These are phyloP conservation scores for Thelonectria blattea DNA, from an alignment of 2,329 filamentous ascomycete species.

Conservation along the genomic window DNA sequence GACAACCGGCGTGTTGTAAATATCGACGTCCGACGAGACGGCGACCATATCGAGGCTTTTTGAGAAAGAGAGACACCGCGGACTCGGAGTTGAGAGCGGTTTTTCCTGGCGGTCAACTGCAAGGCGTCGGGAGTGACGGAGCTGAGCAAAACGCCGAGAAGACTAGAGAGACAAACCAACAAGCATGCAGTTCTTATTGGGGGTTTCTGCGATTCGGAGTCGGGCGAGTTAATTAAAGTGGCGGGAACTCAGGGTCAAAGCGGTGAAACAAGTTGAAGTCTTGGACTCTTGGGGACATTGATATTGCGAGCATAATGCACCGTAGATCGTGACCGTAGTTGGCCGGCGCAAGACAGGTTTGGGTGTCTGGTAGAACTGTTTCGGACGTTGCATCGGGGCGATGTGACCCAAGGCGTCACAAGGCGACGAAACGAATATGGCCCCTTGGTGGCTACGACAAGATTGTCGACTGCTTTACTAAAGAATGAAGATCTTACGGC, in stretches of 20 bases:
- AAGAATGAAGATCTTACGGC: too few species aligned
- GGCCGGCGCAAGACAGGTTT: not conserved
- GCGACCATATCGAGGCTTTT: not conserved
- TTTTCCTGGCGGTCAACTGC: not conserved
- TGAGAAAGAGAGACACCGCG: too few species aligned
- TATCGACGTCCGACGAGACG: not conserved
- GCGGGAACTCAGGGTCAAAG: not conserved
- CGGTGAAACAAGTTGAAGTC: not conserved
- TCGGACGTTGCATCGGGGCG: not conserved
- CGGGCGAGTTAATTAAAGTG: not conserved
- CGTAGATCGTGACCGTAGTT: not conserved
- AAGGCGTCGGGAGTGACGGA: not conserved
- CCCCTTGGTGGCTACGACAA: not conserved
- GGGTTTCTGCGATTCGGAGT: not conserved
- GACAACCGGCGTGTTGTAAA: constrained; percentile 13
- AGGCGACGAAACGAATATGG: not conserved
- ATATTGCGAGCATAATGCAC: too few species aligned
- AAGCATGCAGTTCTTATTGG: not conserved
- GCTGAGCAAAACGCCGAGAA: not conserved
- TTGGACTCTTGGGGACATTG: too few species aligned
- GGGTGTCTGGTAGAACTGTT: not conserved
- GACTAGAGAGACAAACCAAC: too few species aligned
- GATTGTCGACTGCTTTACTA: too few species aligned
- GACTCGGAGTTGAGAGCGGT: not conserved
- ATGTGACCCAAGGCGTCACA: not conserved